These are phyloP conservation scores for Boletus smithii DNA, from an alignment of 1,284 basidiomycete genomes.

Conservation along the genomic window DNA sequence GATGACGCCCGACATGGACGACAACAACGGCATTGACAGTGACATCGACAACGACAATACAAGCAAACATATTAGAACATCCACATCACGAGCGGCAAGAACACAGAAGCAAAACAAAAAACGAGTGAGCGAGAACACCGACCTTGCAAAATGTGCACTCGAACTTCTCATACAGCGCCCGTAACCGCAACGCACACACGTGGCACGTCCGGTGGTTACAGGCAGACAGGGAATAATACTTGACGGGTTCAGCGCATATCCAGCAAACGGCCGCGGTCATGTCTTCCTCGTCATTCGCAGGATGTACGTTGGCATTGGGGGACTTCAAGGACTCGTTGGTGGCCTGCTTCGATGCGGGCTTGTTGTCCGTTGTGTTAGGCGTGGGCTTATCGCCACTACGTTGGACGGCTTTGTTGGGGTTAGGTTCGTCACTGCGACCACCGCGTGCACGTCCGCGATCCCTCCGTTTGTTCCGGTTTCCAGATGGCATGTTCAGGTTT, in stretches of 20 bases:
- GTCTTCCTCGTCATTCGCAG: slow-evolving; percentile 13
- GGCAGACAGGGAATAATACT: slow-evolving; percentile 83
- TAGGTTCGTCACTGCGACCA: slow-evolving; percentile 6
- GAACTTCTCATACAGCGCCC: slow-evolving; percentile 89
- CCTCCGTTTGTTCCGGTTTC: slow-evolving; percentile 11
- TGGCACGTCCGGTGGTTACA: slow-evolving; percentile 94
- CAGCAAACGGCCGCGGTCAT: slow-evolving; percentile 67
- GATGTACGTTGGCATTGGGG: background rate
- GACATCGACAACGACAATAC: background rate
- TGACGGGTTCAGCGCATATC: slow-evolving; percentile 95
- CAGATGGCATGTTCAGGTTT: slow-evolving; percentile 5
- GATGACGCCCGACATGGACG: background rate
- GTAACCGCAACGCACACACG: slow-evolving; percentile 84
- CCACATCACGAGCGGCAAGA: background rate
- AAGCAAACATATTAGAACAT: background rate
- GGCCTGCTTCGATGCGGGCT: background rate
- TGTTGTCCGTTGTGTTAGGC: background rate
- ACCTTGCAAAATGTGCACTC: slow-evolving; percentile 98
- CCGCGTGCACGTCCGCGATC: slow-evolving; percentile 13
- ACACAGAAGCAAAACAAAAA: too few relatives aligned
- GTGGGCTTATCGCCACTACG: slow-evolving; percentile 4
- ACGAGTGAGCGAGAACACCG: slow-evolving; percentile 18
- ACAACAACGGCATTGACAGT: background rate
- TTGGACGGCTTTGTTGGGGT: slow-evolving; percentile 2
- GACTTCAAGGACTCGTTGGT: background rate